Evolutionary conservation across 805 yeast genomes (phyloP).

Genomic region (Hanseniaspora pseudoguilliermondii): DNA sequence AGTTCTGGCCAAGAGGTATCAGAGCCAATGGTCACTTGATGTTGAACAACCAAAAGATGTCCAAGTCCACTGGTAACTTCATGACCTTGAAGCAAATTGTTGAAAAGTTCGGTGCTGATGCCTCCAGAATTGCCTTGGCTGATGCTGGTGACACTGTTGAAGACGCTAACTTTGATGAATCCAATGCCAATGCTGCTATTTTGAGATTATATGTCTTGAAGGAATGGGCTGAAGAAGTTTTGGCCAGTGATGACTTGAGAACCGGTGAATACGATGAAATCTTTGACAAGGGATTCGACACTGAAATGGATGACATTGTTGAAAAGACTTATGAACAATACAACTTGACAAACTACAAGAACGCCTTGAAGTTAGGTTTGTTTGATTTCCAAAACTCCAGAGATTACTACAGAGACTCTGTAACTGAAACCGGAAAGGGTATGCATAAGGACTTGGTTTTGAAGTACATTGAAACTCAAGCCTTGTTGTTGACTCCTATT

Average conservation of each 20-base stretch:
- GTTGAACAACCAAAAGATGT: slow-evolving; percentile 94
- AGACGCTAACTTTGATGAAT: slow-evolving; percentile 95
- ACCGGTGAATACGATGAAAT: slow-evolving; percentile 43
- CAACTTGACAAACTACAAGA: slow-evolving; percentile 63
- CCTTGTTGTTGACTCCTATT: slow-evolving; percentile 72
- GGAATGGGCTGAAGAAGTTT: slow-evolving; percentile 85
- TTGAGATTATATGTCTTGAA: slow-evolving; percentile 81
- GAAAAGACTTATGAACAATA: slow-evolving; percentile 63
- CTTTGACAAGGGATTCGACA: slow-evolving; percentile 82
- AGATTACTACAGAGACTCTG: slow-evolving; percentile 84
- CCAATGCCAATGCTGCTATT: slow-evolving; percentile 94
- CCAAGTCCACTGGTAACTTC: slow-evolving; percentile 95
- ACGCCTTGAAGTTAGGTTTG: slow-evolving; percentile 78
- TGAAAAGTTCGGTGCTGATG: slow-evolving; percentile 91
- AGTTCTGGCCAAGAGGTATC: slow-evolving; percentile 86
- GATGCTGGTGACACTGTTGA: slow-evolving; percentile 97
- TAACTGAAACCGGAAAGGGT: slow-evolving; percentile 24
- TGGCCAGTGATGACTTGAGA: slow-evolving; percentile 37
- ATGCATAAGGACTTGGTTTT: slow-evolving; percentile 78
- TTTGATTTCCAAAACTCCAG: slow-evolving; percentile 92
- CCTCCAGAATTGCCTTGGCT: slow-evolving; percentile 91
- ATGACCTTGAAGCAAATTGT: slow-evolving; percentile 76
- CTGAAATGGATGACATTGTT: slow-evolving; percentile 77
- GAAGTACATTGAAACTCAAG: slow-evolving; percentile 78
- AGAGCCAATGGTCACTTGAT: slow-evolving; percentile 92